phyloP scores from a whole-genome alignment of 208 protist species.

The Trichomonas vaginalis region DNA sequence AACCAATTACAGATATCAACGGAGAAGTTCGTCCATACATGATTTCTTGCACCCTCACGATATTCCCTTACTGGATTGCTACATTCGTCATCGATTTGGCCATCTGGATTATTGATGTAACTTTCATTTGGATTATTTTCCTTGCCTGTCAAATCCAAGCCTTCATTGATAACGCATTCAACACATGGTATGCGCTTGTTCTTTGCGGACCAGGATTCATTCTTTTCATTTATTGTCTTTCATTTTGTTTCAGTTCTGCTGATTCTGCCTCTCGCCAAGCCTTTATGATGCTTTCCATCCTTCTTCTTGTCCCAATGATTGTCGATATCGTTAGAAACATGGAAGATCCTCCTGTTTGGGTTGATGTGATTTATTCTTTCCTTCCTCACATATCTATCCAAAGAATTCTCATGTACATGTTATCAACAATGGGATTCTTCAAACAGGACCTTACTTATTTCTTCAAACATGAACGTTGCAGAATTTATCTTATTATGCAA shows the following conservation, averaged over 20 bases:
- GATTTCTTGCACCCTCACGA: neutral
- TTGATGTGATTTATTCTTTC: neutral
- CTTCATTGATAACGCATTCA: neutral
- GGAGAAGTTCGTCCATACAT: neutral
- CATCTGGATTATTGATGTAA: neutral
- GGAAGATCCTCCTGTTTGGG: neutral
- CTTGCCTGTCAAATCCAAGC: neutral
- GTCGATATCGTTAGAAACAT: neutral
- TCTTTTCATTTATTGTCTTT: neutral
- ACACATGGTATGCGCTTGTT: neutral
- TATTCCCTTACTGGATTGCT: neutral
- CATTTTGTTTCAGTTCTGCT: neutral
- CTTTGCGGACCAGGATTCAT: neutral
- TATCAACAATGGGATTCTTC: neutral
- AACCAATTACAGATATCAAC: neutral
- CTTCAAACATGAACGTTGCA: neutral
- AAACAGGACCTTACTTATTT: neutral
- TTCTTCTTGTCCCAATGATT: neutral
- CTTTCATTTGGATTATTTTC: neutral
- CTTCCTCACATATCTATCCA: neutral
- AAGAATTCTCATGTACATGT: neutral
- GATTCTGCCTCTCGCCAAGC: neutral
- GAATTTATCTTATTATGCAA: neutral
- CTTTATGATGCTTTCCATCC: neutral
- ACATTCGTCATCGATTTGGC: neutral